A percentile compares a stretch with the other conserved stretches of the same genome.
These are phyloP conservation scores for Eutrema salsugineum DNA, from an alignment of 441 rosid genomes.

Conservation along the genomic window DNA sequence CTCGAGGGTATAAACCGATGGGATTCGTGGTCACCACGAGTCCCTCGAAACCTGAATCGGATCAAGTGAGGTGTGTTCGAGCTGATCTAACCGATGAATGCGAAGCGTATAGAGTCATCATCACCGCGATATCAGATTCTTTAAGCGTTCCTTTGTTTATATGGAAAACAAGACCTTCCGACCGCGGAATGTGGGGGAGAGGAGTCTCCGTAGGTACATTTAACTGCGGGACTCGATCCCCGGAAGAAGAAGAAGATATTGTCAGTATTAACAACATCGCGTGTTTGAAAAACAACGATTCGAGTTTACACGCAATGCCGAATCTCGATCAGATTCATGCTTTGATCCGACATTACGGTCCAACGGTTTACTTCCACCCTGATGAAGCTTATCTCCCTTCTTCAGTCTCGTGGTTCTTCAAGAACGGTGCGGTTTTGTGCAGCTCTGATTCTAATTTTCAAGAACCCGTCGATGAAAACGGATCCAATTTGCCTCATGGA, in stretches of 20 bases:
- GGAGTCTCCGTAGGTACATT: slow-evolving; percentile 79
- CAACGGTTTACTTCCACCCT: slow-evolving; percentile 77
- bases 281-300: slow-evolving; percentile 65
- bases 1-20: slow-evolving; percentile 60
- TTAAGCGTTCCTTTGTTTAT: slow-evolving; percentile 45
- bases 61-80: slow-evolving; percentile 75
- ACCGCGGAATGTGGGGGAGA: slow-evolving; percentile 61
- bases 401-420: slow-evolving; percentile 82
- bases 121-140: slow-evolving; percentile 31
- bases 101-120: slow-evolving; percentile 38
- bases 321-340: slow-evolving; percentile 64
- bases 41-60: slow-evolving; percentile 51
- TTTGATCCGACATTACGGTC: slow-evolving; percentile 67
- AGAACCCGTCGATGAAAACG: slow-evolving; percentile 44
- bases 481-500: slow-evolving; percentile 72
- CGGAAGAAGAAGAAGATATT: slow-evolving; percentile 26
- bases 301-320: slow-evolving; percentile 70
- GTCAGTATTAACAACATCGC: slow-evolving; percentile 8
- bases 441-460: not conserved
- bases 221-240: slow-evolving; percentile 44
- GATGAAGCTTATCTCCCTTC: slow-evolving; percentile 72
- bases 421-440: slow-evolving; percentile 61
- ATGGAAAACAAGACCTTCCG: slow-evolving; percentile 65
- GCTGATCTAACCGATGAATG: slow-evolving; percentile 68
- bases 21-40: slow-evolving; percentile 68